Base-by-base conservation (phyloP, 257 asterid species). In the Solanum gandarillasii region DNA sequence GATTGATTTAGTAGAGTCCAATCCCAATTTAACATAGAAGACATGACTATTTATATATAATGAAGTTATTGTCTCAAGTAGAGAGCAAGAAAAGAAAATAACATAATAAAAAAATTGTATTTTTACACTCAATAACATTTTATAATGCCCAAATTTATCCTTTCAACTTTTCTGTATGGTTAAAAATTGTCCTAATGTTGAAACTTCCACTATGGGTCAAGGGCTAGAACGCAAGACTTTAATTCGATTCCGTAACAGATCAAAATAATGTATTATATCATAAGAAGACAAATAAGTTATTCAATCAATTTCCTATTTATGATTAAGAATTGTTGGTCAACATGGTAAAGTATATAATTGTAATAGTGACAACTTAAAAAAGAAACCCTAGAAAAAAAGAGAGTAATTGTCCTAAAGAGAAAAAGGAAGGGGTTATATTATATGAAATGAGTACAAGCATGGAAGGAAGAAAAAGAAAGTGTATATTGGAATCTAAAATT, bases 401-500 rank as follows among this genome's bases (percentile, higher is more conserved):
- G 20, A 29, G 52, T 13, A 81, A 16, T 2, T n/a, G 6, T 20
- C 38, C 27, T 4, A 16, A 16, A 81, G 86, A 48, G 70, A 10
- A 81, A 48, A 81, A 81, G 70, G 85, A 74, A 29, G 73, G 70
- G 73, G 70, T 34, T 41, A 86, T 31, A 36, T 70, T 31, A 86
- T 16, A 36, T 55, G 39, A 20, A 81, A 81, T 46, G 85, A 81
- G 85, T 48, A 10, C 31, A 82, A 82, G 86, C 86, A 48, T 82
- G 70, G 86, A 48, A 48, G 62, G 52, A 68, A 27, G 75, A 38
- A 43, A 88, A 83, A 83, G 46, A 3, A 55, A 79, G 67, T 32
- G 88, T 23, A 34, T 73, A 68, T 74, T 39, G 75, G 87, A 87
- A 83, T 87, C 75, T 25, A 73, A 83, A 60, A 62, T 46, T 84